phyloP scores from a whole-genome alignment of 306 rosid genomes.

The Dicorynia guianensis region DNA sequence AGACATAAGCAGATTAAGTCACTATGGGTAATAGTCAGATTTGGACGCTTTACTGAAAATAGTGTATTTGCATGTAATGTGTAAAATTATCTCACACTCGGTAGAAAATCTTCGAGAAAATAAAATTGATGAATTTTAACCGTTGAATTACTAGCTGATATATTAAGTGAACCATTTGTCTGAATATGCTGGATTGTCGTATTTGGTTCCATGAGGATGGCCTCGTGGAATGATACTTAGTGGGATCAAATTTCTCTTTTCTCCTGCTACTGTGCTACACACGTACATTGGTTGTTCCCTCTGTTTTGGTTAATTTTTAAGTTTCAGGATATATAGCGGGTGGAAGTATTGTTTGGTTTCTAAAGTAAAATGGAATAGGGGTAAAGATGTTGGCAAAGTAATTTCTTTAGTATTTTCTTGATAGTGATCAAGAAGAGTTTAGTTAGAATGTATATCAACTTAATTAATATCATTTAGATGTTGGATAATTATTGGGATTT shows the following conservation, averaged over 20 bases:
- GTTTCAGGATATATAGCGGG: not conserved
- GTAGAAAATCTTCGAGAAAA: conserved; percentile 1
- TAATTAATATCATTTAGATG: conserved; percentile 7
- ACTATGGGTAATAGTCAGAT: conserved; percentile 19
- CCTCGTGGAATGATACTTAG: conserved; percentile 18
- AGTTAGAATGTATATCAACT: not conserved
- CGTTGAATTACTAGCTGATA: not conserved
- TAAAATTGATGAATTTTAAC: conserved; percentile 9
- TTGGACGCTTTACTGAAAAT: not conserved
- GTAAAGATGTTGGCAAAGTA: not conserved
- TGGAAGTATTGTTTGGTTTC: conserved; percentile 1
- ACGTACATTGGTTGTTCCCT: not conserved
- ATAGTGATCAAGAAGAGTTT: not conserved
- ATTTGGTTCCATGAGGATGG: not conserved
- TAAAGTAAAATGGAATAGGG: not conserved
- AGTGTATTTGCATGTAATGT: conserved; percentile 18
- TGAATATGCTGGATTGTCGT: conserved; percentile 2
- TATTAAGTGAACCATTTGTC: conserved; percentile 3
- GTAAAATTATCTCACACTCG: not conserved
- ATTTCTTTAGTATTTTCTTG: too few relatives aligned
- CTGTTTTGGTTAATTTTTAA: not conserved
- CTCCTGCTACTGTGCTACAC: not conserved
- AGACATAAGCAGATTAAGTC: not conserved
- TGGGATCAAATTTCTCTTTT: conserved; percentile 3
- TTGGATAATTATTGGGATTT: not conserved